phyloP scores from a whole-genome alignment of 768 basidiomycete species.

The Boletus barrowsii region DNA sequence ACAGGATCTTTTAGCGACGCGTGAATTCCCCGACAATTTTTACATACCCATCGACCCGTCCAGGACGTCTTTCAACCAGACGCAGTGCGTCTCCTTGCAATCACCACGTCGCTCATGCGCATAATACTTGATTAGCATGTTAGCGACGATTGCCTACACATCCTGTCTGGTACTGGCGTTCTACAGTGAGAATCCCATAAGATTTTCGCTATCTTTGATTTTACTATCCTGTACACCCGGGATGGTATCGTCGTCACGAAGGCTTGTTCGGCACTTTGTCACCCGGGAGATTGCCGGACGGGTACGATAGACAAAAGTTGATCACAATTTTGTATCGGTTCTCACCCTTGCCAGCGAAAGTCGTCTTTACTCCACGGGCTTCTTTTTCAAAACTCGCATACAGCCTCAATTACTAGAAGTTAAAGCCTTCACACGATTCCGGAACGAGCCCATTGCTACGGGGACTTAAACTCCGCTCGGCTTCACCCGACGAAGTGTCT shows the following conservation, averaged over 20 bases:
- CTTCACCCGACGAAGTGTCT: no score
- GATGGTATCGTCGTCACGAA: constrained; percentile 23
- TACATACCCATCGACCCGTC: constrained; percentile 59
- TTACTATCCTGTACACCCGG: no score
- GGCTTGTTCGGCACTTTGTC: constrained; percentile 51
- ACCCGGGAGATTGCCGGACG: constrained; percentile 34
- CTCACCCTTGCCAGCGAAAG: no score
- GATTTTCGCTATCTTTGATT: no score
- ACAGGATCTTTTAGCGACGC: constrained; percentile 40
- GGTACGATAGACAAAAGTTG: constrained; percentile 14
- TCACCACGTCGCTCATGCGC: background rate
- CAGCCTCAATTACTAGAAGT: no score
- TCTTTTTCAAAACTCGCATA: no score
- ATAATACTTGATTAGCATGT: constrained; percentile 33
- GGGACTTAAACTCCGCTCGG: no score
- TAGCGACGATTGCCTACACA: constrained; percentile 45
- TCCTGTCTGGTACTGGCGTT: constrained; percentile 45
- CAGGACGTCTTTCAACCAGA: constrained; percentile 62
- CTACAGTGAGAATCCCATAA: constrained; percentile 10
- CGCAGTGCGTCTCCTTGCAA: constrained; percentile 41
- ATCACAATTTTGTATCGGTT: no score
- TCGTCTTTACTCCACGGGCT: no score
- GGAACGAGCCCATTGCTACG: no score
- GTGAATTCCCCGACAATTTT: constrained; percentile 51
- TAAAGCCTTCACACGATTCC: no score